Evolutionary conservation across 1,284 basidiomycete genomes (phyloP).

Genomic region (Gastroboletus turbinatus): DNA sequence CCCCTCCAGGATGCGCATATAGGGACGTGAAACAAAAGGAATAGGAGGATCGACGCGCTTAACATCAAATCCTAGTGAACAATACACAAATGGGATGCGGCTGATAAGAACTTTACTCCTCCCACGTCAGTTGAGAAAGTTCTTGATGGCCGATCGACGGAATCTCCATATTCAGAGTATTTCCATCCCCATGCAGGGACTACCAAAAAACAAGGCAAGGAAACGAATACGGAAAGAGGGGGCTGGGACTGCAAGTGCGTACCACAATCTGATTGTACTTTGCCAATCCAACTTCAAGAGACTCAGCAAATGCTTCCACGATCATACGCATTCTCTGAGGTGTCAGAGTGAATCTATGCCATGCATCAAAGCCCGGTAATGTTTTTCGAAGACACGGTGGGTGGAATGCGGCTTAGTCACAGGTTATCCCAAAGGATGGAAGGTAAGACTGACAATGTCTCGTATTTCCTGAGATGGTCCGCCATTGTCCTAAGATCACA

Average conservation of each 20-base stretch:
- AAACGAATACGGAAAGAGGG: conserved; percentile 3
- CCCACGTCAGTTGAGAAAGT: background rate
- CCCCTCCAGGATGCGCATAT: background rate
- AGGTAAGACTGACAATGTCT: conserved; percentile 62
- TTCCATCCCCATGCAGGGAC: conserved; percentile 3
- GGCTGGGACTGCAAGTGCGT: conserved; percentile 37
- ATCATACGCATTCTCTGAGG: conserved; percentile 97
- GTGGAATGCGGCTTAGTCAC: conserved; percentile 10
- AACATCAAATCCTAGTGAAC: background rate
- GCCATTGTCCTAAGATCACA: conserved; percentile 68
- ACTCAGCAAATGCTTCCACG: conserved; percentile 92
- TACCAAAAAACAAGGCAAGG: background rate
- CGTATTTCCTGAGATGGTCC: conserved; percentile 87
- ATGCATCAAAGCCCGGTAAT: background rate
- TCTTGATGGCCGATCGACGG: conserved; percentile 1
- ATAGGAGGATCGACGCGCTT: background rate
- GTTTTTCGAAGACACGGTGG: background rate
- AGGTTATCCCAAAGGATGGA: background rate
- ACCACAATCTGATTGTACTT: conserved; percentile 88
- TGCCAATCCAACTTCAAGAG: conserved; percentile 83
- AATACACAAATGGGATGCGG: background rate
- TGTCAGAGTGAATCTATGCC: conserved; percentile 74
- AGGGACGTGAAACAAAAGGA: background rate
- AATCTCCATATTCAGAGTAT: background rate
- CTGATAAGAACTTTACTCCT: background rate